phyloP scores from a whole-genome alignment of 2,329 filamentous ascomycete species.

The Aspergillus fischeri region DNA sequence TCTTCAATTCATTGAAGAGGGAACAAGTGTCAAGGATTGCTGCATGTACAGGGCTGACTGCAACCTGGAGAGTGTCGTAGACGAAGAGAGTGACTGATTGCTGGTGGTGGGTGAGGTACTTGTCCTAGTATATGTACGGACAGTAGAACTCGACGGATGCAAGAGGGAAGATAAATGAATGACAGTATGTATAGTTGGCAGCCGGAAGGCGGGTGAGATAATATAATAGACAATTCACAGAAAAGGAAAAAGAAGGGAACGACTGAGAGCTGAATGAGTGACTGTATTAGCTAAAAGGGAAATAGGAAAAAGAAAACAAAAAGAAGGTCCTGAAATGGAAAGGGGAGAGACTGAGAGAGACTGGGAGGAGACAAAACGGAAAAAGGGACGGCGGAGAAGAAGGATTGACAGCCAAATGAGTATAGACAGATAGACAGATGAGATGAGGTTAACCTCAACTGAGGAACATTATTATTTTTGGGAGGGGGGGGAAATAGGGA shows the following conservation, averaged over 20 bases:
- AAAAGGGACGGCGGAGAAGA: constrained; percentile 10
- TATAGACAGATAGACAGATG: constrained; percentile 14
- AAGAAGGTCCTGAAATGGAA: constrained; percentile 18
- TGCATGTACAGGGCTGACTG: too few species aligned
- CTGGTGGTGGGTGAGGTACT: background rate
- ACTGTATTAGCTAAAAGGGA: constrained; percentile 11
- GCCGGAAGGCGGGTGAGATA: constrained; percentile 18
- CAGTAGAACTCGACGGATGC: background rate
- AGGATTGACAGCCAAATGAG: constrained; percentile 15
- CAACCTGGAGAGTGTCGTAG: background rate
- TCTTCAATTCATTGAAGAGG: constrained; percentile 8
- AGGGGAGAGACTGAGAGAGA: constrained; percentile 14
- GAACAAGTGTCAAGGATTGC: too few species aligned
- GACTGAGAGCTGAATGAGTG: background rate
- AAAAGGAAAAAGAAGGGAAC: constrained; percentile 15
- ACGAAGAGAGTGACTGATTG: constrained; percentile 1
- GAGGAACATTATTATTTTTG: constrained; percentile 1
- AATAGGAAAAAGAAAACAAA: constrained; percentile 7
- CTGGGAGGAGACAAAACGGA: constrained; percentile 6
- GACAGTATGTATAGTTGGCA: constrained; percentile 1
- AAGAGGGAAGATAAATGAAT: constrained; percentile 1
- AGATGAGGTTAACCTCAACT: constrained; percentile 12
- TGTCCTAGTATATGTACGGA: background rate
- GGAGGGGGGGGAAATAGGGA: constrained; percentile 10
- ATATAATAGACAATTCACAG: constrained; percentile 11